Conservation (phyloP, 306 rosid species). For the Prunus mongolica region DNA sequence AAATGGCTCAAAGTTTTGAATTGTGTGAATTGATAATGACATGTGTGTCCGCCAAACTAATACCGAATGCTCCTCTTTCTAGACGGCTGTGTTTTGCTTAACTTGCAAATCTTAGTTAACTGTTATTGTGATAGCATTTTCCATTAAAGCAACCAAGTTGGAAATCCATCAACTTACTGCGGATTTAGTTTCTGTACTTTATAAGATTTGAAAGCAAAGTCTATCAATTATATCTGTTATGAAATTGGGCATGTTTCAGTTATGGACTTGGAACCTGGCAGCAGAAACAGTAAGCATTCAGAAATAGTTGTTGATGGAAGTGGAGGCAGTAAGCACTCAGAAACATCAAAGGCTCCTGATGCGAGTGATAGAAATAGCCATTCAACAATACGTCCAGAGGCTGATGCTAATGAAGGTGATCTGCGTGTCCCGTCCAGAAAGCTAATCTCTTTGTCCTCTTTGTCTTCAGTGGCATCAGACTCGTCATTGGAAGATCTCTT, state of each 20-base stretch:
- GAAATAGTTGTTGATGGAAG: constrained; percentile 22
- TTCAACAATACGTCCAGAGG: constrained; percentile 13
- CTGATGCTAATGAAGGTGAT: constrained; percentile 14
- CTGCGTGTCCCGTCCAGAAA: constrained; percentile 10
- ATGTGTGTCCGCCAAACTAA: background rate
- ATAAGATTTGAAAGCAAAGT: background rate
- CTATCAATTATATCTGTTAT: background rate
- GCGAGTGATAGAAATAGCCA: constrained; percentile 13
- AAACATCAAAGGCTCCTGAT: constrained; percentile 22
- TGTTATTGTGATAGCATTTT: background rate
- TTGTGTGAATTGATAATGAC: background rate
- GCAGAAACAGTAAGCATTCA: constrained; percentile 8
- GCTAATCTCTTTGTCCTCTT: constrained; percentile 20
- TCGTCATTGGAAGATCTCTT: constrained; percentile 24
- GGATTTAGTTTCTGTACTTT: constrained; percentile 6
- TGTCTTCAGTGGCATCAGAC: constrained; percentile 32
- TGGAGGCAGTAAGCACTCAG: constrained; percentile 25
- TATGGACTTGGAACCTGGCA: constrained; percentile 22
- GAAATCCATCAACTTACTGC: background rate
- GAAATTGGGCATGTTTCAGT: constrained; percentile 16
- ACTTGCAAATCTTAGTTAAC: background rate
- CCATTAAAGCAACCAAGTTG: constrained; percentile 6
- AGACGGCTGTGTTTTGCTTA: background rate
- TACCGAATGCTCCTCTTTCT: background rate
- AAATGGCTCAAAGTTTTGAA: background rate